Conservation (phyloP, 192 early-diverging fungal genomes). For the Gamsiella multidivaricata region DNA sequence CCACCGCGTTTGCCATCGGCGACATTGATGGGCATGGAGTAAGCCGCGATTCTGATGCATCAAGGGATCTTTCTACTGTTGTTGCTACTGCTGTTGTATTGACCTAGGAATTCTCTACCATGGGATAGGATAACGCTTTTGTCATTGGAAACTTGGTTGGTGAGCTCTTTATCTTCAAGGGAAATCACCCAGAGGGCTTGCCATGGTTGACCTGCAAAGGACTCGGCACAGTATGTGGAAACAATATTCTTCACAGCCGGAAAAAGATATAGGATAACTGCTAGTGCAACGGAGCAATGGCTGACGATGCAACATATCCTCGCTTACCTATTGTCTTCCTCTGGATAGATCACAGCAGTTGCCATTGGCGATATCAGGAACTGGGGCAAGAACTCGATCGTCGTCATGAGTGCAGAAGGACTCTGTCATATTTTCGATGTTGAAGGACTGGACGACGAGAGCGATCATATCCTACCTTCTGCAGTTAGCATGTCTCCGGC, state of each 20-base stretch:
- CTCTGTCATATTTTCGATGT: slow-evolving; percentile 68
- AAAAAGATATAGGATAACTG: no score
- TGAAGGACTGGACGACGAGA: slow-evolving; percentile 29
- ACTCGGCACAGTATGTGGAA: slow-evolving; percentile 65
- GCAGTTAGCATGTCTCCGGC: slow-evolving; percentile 1
- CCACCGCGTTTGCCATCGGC: slow-evolving; percentile 66
- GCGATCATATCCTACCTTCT: not conserved
- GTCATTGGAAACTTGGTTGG: slow-evolving; percentile 70
- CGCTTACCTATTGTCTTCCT: not conserved
- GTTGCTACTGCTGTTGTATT: no score
- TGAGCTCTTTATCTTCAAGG: slow-evolving; percentile 68
- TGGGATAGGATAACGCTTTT: slow-evolving; percentile 67
- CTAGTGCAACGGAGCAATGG: no score
- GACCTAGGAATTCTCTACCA: no score
- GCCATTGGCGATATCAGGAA: slow-evolving; percentile 68
- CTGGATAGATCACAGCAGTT: slow-evolving; percentile 65
- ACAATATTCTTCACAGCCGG: not conserved
- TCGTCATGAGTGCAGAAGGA: slow-evolving; percentile 67
- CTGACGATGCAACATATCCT: not conserved
- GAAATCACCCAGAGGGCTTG: slow-evolving; percentile 53
- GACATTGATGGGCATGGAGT: slow-evolving; percentile 69
- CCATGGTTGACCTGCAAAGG: slow-evolving; percentile 60
- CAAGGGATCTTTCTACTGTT: not conserved
- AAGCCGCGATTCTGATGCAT: no score
- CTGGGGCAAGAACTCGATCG: slow-evolving; percentile 67